Evolutionary conservation across 2,329 filamentous ascomycete genomes (phyloP), one percentile per base, ranked within the genome.

Genomic region (Monilinia fructicola): DNA sequence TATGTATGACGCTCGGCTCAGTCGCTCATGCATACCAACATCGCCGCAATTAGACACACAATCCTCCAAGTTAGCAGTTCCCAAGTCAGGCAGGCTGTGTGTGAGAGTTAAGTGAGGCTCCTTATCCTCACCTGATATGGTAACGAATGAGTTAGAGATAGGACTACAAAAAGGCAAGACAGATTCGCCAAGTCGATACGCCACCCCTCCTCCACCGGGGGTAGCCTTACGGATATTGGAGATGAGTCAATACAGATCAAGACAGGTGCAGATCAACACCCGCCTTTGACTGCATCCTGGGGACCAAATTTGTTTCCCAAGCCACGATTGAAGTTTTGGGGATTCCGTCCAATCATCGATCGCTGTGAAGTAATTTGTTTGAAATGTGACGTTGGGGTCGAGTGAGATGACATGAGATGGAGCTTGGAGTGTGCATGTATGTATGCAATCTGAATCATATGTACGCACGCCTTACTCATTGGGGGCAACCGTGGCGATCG

Each of bases 121-220:
- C 44, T 21, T 50, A 4, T 50, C 11, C 12, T 50, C 5, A 3
- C 58, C 14, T 21, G 31, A 21, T 21, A 18, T 40, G 12, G 31
- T 11, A 60, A 48, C 26, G 21, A 11, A 50, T 50, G 21, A 18
- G n/a, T 50, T 31, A 38, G 38, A 31, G 44, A 21, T 50, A 44
- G n/a, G 50, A 60, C 35, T 1, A 61, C 44, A 50, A 50, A 38
- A 50, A 21, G 12, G n/a, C 26, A 38, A 40, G 31, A 26, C 1
- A 50, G 31, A 26, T 61, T 4, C 28, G 44, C 18, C 28, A 50
- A 38, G 12, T 50, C n/a, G 21, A 18, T 3, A 50, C 44, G 58
- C 58, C 58, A 60, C 58, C 28, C n/a, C 48, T 60, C 16, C 28
- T 60, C 6, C 44, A 50, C 21, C n/a, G 12, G 38, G 23, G 11